Conservation (phyloP, 257 asterid species). For the Solanum bulbocastanum region DNA sequence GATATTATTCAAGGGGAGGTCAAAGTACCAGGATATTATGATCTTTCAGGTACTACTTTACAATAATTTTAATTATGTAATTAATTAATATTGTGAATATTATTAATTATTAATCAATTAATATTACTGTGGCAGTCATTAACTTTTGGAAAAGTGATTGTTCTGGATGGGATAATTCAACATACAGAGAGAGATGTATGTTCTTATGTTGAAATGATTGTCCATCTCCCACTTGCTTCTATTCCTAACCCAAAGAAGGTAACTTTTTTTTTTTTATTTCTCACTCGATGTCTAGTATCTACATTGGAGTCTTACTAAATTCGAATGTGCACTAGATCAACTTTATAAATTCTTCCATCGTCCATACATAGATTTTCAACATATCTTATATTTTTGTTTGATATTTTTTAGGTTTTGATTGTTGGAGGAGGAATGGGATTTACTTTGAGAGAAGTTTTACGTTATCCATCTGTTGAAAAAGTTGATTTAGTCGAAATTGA, state of each 20-base stretch:
- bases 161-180: constrained; percentile 2
- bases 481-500: constrained; percentile 1
- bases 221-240: constrained; percentile 9
- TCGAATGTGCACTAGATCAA: no score
- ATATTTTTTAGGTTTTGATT: background rate
- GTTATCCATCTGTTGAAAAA: background rate
- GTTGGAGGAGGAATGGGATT: constrained; percentile 7
- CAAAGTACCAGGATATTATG: background rate
- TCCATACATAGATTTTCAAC: no score
- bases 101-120: no score
- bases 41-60: background rate
- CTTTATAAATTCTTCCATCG: no score
- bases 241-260: background rate
- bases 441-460: background rate
- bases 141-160: constrained; percentile 1
- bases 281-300: no score
- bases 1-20: background rate
- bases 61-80: background rate
- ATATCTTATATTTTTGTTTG: background rate
- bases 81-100: background rate
- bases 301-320: no score
- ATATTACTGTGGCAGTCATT: background rate
- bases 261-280: no score
- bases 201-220: constrained; percentile 6
- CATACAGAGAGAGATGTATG: background rate